Conservation (phyloP, 1,284 basidiomycete genomes). For the Melampsora medusae region DNA sequence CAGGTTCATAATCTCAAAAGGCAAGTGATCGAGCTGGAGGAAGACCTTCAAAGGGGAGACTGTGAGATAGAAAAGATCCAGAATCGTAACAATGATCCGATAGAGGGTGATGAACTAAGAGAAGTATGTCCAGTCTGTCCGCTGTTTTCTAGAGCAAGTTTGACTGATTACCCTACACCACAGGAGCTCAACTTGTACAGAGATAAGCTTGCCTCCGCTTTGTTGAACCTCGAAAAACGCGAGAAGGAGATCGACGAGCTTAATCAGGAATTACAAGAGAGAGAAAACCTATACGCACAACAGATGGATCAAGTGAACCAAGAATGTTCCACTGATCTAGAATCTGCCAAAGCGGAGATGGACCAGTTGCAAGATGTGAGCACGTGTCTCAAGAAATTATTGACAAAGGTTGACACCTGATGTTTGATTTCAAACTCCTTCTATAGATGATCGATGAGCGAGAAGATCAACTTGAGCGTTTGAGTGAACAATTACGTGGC, state of each 20-base stretch:
- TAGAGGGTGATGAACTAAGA: slow-evolving; percentile 22
- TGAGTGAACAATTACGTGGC: slow-evolving; percentile 67
- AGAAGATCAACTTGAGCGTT: slow-evolving; percentile 69
- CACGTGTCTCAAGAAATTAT: slow-evolving; percentile 1
- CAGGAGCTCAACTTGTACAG: slow-evolving; percentile 54
- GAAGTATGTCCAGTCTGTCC: slow-evolving; percentile 17
- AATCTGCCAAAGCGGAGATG: slow-evolving; percentile 53
- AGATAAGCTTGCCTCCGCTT: slow-evolving; percentile 54
- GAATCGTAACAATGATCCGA: slow-evolving; percentile 11
- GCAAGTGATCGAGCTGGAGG: slow-evolving; percentile 54
- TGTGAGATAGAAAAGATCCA: slow-evolving; percentile 40
- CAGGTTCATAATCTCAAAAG: slow-evolving; percentile 51
- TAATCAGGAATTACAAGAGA: slow-evolving; percentile 54
- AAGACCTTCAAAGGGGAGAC: slow-evolving; percentile 49
- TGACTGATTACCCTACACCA: background rate
- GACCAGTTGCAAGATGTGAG: slow-evolving; percentile 56
- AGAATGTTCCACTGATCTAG: slow-evolving; percentile 55
- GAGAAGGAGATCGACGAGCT: slow-evolving; percentile 56
- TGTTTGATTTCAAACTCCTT: background rate
- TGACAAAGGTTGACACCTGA: background rate
- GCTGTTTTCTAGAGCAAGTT: background rate
- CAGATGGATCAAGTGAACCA: slow-evolving; percentile 54
- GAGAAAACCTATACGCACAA: slow-evolving; percentile 50
- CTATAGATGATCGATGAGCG: slow-evolving; percentile 66
- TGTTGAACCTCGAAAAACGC: slow-evolving; percentile 55